Evolutionary conservation across 2,329 filamentous ascomycete species (phyloP).

Genomic region (Taxawa tesnikishii): DNA sequence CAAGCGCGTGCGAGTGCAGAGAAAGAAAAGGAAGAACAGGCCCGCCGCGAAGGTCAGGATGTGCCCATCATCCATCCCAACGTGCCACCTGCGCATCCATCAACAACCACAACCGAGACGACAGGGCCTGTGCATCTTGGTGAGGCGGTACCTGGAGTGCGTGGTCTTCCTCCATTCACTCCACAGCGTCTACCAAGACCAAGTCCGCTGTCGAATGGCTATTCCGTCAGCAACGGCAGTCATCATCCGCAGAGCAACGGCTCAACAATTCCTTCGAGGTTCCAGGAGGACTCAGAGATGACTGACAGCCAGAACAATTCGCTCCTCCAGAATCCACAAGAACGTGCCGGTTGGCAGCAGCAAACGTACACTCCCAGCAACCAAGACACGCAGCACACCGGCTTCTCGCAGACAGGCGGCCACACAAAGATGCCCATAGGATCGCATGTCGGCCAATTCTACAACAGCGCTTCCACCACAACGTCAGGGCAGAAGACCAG

Average conservation of each 20-base stretch:
- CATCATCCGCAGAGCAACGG: slow-evolving; percentile 26
- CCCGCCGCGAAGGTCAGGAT: slow-evolving; percentile 41
- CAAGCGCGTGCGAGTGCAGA: slow-evolving; percentile 46
- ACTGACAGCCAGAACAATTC: slow-evolving; percentile 26
- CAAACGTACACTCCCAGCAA: slow-evolving; percentile 12
- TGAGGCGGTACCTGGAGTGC: slow-evolving; percentile 46
- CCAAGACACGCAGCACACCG: slow-evolving; percentile 26
- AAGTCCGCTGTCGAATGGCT: slow-evolving; percentile 49
- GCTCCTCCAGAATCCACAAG: slow-evolving; percentile 2
- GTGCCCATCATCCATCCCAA: slow-evolving; percentile 27
- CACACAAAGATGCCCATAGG: slow-evolving; percentile 47
- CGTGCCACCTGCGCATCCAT: slow-evolving; percentile 25
- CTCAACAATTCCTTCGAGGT: slow-evolving; percentile 24
- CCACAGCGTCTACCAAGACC: slow-evolving; percentile 42
- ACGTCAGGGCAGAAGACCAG: slow-evolving; percentile 71
- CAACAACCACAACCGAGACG: slow-evolving; percentile 29
- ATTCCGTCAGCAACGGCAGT: slow-evolving; percentile 27
- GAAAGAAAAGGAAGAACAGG: slow-evolving; percentile 48
- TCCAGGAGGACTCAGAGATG: slow-evolving; percentile 32
- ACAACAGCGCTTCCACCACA: slow-evolving; percentile 85
- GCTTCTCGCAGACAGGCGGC: slow-evolving; percentile 51
- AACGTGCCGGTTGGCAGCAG: slow-evolving; percentile 15
- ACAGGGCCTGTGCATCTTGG: slow-evolving; percentile 43
- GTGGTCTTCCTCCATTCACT: slow-evolving; percentile 29
- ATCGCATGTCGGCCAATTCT: slow-evolving; percentile 48